phyloP scores from a whole-genome alignment of 352 stramenopile species.

The Thalassiosira hispida region DNA sequence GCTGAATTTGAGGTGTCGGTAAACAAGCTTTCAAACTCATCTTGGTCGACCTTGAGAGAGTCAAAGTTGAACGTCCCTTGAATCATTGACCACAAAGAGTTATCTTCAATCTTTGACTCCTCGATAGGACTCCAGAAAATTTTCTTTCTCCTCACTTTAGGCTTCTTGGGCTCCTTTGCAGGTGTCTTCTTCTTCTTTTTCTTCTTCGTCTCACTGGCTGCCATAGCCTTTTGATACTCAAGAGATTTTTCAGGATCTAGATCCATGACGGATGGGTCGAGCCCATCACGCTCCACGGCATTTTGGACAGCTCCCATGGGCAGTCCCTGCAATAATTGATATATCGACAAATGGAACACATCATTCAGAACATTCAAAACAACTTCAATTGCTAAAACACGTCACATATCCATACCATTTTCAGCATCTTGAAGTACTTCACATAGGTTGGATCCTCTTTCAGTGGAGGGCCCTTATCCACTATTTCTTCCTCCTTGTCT shows the following conservation, averaged over 20 bases:
- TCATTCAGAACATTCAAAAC: not conserved
- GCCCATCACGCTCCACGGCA: slow-evolving; percentile 88
- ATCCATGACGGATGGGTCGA: slow-evolving; percentile 80
- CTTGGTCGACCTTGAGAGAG: slow-evolving; percentile 80
- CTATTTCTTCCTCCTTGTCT: slow-evolving; percentile 29
- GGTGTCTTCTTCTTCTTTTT: slow-evolving; percentile 58
- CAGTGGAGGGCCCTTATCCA: slow-evolving; percentile 52
- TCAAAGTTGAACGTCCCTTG: slow-evolving; percentile 71
- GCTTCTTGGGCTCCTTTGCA: slow-evolving; percentile 58
- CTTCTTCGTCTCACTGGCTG: slow-evolving; percentile 49
- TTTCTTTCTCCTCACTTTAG: slow-evolving; percentile 82
- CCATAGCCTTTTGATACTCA: slow-evolving; percentile 64
- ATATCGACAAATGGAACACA: slow-evolving; percentile 9
- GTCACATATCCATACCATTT: slow-evolving; percentile 48
- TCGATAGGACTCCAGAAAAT: slow-evolving; percentile 86
- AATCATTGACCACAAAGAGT: slow-evolving; percentile 89
- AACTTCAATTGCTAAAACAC: no score
- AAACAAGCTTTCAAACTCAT: slow-evolving; percentile 85
- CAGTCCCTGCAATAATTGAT: slow-evolving; percentile 44
- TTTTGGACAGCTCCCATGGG: slow-evolving; percentile 91
- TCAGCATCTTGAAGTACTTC: slow-evolving; percentile 87
- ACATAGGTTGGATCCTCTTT: slow-evolving; percentile 73
- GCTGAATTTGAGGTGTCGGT: slow-evolving; percentile 75
- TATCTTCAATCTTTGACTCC: slow-evolving; percentile 82
- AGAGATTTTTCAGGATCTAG: slow-evolving; percentile 77